Evolutionary conservation across 257 asterid species (phyloP).

Genomic region (Nicotiana knightiana): DNA sequence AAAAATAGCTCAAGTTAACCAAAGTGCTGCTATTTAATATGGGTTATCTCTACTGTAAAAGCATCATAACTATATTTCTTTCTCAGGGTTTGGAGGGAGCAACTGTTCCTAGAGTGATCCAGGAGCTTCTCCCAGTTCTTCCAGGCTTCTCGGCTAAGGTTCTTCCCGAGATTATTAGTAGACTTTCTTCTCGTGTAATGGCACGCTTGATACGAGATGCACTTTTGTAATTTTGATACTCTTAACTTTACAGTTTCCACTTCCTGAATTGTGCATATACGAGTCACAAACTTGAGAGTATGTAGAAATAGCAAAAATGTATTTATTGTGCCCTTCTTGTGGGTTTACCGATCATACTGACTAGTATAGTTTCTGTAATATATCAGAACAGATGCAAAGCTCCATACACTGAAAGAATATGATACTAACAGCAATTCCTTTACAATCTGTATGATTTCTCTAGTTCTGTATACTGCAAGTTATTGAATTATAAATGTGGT

Average conservation of each 20-base stretch:
- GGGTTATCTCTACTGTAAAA: background rate
- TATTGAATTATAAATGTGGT: background rate
- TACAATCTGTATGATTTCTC: background rate
- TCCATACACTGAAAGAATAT: background rate
- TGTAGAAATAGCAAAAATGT: background rate
- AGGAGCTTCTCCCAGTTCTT: conserved; percentile 83
- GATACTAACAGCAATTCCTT: background rate
- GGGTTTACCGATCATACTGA: background rate
- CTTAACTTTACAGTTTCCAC: conserved; percentile 9
- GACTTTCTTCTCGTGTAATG: conserved; percentile 71
- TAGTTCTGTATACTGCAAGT: background rate
- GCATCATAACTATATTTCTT: conserved; percentile 6
- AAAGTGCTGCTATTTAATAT: background rate
- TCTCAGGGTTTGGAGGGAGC: conserved; percentile 46
- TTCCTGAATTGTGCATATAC: conserved; percentile 15
- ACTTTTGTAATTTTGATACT: conserved; percentile 30
- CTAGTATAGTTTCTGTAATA: conserved; percentile 1
- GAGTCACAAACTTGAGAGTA: conserved; percentile 2
- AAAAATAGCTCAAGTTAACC: background rate
- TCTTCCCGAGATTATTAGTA: conserved; percentile 75
- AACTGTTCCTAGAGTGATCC: conserved; percentile 57
- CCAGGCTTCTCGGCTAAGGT: conserved; percentile 84
- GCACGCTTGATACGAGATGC: conserved; percentile 74
- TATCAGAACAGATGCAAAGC: conserved; percentile 2
- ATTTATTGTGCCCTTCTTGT: background rate